phyloP scores from a whole-genome alignment of 1,284 basidiomycete species.

The Cystobasidiaceae sp. region DNA sequence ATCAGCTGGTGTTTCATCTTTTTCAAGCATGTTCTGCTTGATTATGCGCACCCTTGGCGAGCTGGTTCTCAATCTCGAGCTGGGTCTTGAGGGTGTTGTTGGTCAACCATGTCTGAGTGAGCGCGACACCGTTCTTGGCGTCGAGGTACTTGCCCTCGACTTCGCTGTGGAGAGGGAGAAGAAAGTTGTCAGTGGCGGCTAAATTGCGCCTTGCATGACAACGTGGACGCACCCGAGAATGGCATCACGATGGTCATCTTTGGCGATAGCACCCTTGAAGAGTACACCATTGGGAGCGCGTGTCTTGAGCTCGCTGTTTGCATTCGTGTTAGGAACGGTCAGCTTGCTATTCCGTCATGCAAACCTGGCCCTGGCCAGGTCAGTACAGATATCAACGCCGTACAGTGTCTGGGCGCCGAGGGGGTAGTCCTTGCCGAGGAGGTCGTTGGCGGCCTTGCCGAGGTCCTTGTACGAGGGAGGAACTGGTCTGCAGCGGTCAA shows the following conservation, averaged over 20 bases:
- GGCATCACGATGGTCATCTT: conserved; percentile 64
- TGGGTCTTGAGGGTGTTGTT: conserved; percentile 81
- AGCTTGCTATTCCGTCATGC: too few species aligned
- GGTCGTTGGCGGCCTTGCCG: conserved; percentile 29
- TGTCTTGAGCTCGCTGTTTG: conserved; percentile 81
- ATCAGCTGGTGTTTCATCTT: not conserved
- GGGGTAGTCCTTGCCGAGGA: conserved; percentile 84
- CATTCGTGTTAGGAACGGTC: not conserved
- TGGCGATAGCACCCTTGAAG: conserved; percentile 58
- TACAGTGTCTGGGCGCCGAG: conserved; percentile 59
- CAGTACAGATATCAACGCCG: not conserved
- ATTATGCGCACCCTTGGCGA: conserved; percentile 65
- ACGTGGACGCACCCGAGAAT: conserved; percentile 56
- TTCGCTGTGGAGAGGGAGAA: conserved; percentile 50
- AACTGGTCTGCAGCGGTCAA: conserved; percentile 18
- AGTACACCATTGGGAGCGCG: conserved; percentile 63
- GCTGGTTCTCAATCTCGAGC: conserved; percentile 95
- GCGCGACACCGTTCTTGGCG: conserved; percentile 78
- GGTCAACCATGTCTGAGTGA: conserved; percentile 89
- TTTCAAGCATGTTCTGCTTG: not conserved
- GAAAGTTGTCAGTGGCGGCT: not conserved
- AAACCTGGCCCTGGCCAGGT: too few species aligned
- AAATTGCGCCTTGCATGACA: not conserved
- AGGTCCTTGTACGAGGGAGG: conserved; percentile 31
- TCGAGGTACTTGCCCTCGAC: conserved; percentile 82